Base-by-base conservation (phyloP, 1,284 basidiomycete genomes). In the Malassezia globosa region DNA sequence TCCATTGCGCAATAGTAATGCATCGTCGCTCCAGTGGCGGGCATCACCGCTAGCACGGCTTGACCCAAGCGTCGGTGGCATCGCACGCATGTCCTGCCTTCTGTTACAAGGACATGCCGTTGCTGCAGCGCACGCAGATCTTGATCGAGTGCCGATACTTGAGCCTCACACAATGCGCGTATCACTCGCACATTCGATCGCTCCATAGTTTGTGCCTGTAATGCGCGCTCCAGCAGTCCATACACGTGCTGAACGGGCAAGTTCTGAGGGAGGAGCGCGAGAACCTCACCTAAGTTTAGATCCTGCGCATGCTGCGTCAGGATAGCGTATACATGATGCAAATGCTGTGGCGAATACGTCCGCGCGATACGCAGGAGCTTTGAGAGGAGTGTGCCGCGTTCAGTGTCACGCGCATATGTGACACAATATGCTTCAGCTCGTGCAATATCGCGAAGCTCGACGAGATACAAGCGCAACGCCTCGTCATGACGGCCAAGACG, bases 61-160 rank as follows among this genome's bases (percentile, higher is more conserved):
- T 83, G 84, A 0, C 94, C 94, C 23, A 99, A 76, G 18, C 90
- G 80, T 66, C 96, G 96, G 69, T 90, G 84, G 72, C 92, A 99
- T 66, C 88, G 84, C 0, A 88, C 88, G 65, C 94, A 96, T 72
- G 88, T 92, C 56, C 54, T 69, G 81, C 51, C 83, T 69, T 96
- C 90, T 0, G 83, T 85, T 35, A 97, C 81, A 61, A 84, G 84
- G n/a, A 97, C 88, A 46, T 85, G 77, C 62, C 80, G 81, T 38
- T 80, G 77, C 73, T 95, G 83, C 43, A 92, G 73, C 25, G 75
- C 75, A 76, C 89, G 82, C 61, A 94, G 66, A 46, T 76, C 77
- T 59, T 81, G 73, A 43, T 84, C 81, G 4, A 86, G 74, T 59
- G 86, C 81, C 54, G 87, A 83, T 51, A 80, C 79, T 53, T 83